Base-by-base conservation (phyloP, 1,139 yeast species). In the Pichia sp. region DNA sequence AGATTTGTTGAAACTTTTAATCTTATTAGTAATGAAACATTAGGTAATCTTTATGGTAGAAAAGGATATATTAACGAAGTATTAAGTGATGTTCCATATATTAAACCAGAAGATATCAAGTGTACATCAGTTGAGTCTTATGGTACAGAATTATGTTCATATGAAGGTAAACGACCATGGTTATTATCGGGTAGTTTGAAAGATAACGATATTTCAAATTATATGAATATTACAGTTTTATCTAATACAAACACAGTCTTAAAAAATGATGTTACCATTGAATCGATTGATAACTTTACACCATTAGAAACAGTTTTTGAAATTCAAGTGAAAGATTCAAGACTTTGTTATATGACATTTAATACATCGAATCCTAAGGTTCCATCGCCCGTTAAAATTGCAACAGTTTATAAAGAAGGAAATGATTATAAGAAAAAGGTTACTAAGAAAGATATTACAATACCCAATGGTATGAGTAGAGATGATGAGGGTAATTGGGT, bases 241-340 rank as follows among this genome's bases (percentile, higher is more conserved):
- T 73, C 72, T 43, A 76, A 81, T 58, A 71, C 81, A 0, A 75
- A 80, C 44, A 65, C 66, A 39, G 63, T 64, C n/a, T 13, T 11
- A 8, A 1, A 30, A 3, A 4, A 25, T 2, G 42, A 39, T 3
- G 3, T 22, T 14, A 18, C 3, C 11, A 54, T 60, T 11, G 51
- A 58, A 29, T 68, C 69, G 45, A 10, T 33, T 3, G 76, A 79
- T 22, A 84, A 84, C 30, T 84, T 80, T 65, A 87, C 87, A 0
- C 86, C 90, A 48, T 73, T 84, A 55, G 75, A 76, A 33, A 90
- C 88, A 0, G 83, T 83, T 55, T 62, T 88, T 42, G 69, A 69
- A 52, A 78, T 88, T 49, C 71, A 72, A 45, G 88, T 80, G 2
- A 75, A 76, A 25, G 80, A 82, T 42, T 84, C 82, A 64, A 76